These are phyloP conservation scores for Sugiyamaella floridensis DNA, from an alignment of 805 yeast genomes.

Conservation along the genomic window DNA sequence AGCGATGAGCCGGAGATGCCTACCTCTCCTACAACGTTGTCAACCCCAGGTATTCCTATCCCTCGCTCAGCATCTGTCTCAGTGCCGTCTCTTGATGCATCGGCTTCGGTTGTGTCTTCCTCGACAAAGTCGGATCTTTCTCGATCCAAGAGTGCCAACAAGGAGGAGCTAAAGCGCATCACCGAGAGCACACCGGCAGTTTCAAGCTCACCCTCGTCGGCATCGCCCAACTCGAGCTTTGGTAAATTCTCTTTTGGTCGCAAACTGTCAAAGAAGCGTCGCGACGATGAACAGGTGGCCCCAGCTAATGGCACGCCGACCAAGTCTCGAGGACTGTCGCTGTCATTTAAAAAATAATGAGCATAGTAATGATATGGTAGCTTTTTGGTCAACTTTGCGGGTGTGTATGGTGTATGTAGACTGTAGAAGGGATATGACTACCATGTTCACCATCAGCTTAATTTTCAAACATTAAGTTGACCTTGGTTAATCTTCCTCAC, in stretches of 20 bases:
- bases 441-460: too few relatives aligned
- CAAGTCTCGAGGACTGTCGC: slow-evolving; percentile 11
- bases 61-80: slow-evolving; percentile 4
- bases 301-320: slow-evolving; percentile 2
- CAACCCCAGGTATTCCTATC: background rate
- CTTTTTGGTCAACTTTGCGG: too few relatives aligned
- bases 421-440: background rate
- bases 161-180: slow-evolving; percentile 2
- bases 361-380: background rate
- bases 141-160: slow-evolving; percentile 1
- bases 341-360: slow-evolving; percentile 10
- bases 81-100: slow-evolving; percentile 3
- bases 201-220: background rate
- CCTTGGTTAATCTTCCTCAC: too few relatives aligned
- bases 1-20: background rate
- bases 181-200: background rate
- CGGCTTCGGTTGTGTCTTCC: background rate
- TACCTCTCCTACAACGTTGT: slow-evolving; percentile 1
- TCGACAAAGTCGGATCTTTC: slow-evolving; percentile 3
- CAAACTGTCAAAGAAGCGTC: slow-evolving; percentile 6
- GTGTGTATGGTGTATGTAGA: too few relatives aligned
- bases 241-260: slow-evolving; percentile 8
- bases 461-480: too few relatives aligned
- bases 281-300: slow-evolving; percentile 2
- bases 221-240: background rate